Base-by-base conservation (phyloP, 2,329 filamentous ascomycete species). In the Pseudopyricularia cyperi region DNA sequence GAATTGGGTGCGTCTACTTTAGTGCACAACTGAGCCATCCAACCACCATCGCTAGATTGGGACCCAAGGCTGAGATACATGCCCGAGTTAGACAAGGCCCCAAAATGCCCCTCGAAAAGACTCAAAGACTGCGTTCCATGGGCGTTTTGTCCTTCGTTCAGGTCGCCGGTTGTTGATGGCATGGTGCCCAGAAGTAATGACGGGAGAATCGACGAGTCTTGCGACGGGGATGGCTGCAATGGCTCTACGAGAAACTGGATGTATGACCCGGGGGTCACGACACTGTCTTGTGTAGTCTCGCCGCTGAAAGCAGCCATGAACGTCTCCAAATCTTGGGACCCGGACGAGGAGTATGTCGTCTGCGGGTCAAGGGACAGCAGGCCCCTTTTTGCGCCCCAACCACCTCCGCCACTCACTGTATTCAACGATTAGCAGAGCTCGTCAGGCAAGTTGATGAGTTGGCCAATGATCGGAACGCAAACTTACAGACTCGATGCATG, bases 301-400 rank as follows among this genome's bases (percentile, higher is more conserved):
- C 59, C 68, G 46, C 63, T 60, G 59, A 80, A 71, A 9, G 71
- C 70, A 46, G 69, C 66, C 56, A 80, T 73, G 55, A 82, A 80
- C 55, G 65, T 68, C 34, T 75, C 68, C 57, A 83, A 70, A 50
- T 73, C 69, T 19, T 77, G 72, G 33, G 79, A 68, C 37, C 75
- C 72, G 1, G 67, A 63, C 0, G 64, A 58, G n/a, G 67, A 68
- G 58, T 78, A 77, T 19, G 64, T 71, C 15, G 71, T 74, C 57
- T 87, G 76, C 3, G 88, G 86, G 60, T 93, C 87, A 4, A 94
- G 72, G 6, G 87, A 88, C 3, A 94, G 69, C 0, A 94, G 69
- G 0, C 88, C 88, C 59, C 85, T 81, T 63, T 91, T 93, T 52
- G 77, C 72, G 15, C 88, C 88, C 88, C 88, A 94, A 19, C 88